Evolutionary conservation across 2,329 filamentous ascomycete species (phyloP), one percentile per base, ranked within the genome.

Genomic region (Ambrosiella beaveri): DNA sequence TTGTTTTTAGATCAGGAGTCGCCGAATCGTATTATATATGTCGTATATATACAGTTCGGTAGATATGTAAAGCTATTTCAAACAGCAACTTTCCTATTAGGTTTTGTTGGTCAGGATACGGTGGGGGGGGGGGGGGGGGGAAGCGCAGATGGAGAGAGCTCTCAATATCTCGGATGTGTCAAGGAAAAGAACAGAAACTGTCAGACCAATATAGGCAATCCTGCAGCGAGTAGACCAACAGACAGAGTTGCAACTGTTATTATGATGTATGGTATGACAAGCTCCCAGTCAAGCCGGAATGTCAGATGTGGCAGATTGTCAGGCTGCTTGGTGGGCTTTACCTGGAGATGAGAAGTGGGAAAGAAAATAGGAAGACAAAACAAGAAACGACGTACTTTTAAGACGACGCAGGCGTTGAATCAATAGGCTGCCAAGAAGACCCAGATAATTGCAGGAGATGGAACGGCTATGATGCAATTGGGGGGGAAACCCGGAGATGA

Each of bases 1-100:
- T 84, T 64, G 58, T 64, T 63, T 17, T 11, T 49, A n/a, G n/a
- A 35, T 41, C 15, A 17, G 12, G 38, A 38, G 15, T 19, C 7
- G 52, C 12, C 17, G 19, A 19, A 51, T 19, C n/a, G 9, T 12
- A 44, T 7, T 11, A 36, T 11, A 2, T 8, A 11, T 36, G 19
- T 51, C 6, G 11, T n/a, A 6, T 9, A 19, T 12, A 19, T 35
- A 36, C 17, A 35, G 9, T 51, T 51, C 17, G 27, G 8, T 11
- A 35, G 8, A 51, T 41, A 5, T 27, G 5, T 27, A 27, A 27
- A 27, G 27, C 27, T 27, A 27, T 27, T 27, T 27, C 27, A 27
- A 27, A 41, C 39, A 4, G 11, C 39, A 41, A 41, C 11, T 41
- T 41, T 41, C 39, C 11, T 41, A 6, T 12, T 41, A 11, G n/a